phyloP scores from a whole-genome alignment of 805 yeast species.

The Metschnikowia drakensbergensis region DNA sequence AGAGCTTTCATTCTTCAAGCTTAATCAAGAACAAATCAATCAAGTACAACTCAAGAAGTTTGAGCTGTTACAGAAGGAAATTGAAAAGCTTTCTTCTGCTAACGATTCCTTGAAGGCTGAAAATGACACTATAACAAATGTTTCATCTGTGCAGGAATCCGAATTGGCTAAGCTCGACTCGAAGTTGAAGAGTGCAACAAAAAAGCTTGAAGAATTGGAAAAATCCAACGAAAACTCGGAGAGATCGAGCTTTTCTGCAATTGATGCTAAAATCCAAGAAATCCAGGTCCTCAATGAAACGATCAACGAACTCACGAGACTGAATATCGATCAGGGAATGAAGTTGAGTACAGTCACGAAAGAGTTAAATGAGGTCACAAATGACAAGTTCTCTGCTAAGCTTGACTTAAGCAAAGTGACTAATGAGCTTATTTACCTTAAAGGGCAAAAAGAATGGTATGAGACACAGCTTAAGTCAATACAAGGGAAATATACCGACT shows the following conservation, averaged over 20 bases:
- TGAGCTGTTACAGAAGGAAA: constrained; percentile 19
- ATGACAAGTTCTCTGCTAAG: constrained; percentile 34
- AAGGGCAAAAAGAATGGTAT: constrained; percentile 38
- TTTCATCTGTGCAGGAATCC: constrained; percentile 1
- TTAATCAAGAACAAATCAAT: constrained; percentile 33
- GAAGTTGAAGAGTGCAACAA: constrained; percentile 16
- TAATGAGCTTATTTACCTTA: constrained; percentile 33
- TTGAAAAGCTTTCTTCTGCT: constrained; percentile 20
- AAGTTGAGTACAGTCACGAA: constrained; percentile 32
- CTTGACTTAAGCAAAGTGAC: constrained; percentile 31
- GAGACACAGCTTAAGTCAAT: constrained; percentile 34
- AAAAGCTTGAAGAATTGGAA: constrained; percentile 18
- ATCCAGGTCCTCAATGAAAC: constrained; percentile 26
- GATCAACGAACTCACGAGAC: constrained; percentile 26
- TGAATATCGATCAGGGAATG: constrained; percentile 36
- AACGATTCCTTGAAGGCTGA: constrained; percentile 20
- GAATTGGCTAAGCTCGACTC: constrained; percentile 10
- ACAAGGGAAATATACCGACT: constrained; percentile 36
- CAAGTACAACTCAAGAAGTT: constrained; percentile 26
- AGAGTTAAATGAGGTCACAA: constrained; percentile 35
- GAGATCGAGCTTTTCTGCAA: neutral
- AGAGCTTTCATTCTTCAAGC: constrained; percentile 29
- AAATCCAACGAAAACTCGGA: constrained; percentile 12
- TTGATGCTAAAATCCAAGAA: constrained; percentile 22
- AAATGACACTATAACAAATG: constrained; percentile 15